Evolutionary conservation across 805 yeast genomes (phyloP).

Genomic region (Pichia sporocuriosa): DNA sequence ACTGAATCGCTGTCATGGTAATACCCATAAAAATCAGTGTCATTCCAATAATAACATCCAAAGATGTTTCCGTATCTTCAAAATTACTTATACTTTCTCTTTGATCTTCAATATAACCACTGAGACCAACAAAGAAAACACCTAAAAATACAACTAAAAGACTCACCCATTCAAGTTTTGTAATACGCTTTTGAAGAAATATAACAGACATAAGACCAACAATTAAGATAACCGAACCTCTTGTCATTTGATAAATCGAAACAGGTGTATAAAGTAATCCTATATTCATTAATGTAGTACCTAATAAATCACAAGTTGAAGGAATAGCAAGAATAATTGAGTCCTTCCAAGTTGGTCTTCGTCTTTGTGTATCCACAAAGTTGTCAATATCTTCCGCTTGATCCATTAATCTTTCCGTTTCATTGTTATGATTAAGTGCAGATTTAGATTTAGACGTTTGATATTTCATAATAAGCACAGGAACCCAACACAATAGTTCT

Average conservation of each 20-base stretch:
- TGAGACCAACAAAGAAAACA: constrained; percentile 63
- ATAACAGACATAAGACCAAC: constrained; percentile 66
- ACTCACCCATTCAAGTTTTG: constrained; percentile 62
- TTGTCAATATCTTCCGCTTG: not conserved
- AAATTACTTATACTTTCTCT: not conserved
- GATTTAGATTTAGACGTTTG: not conserved
- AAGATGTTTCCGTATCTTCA: constrained; percentile 1
- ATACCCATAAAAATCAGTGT: constrained; percentile 53
- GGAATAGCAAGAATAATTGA: constrained; percentile 47
- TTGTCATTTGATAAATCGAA: constrained; percentile 77
- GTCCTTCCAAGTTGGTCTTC: constrained; percentile 19
- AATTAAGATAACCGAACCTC: constrained; percentile 70
- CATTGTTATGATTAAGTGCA: constrained; percentile 4
- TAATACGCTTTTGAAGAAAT: constrained; percentile 49
- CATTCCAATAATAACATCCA: constrained; percentile 48
- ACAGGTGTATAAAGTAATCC: constrained; percentile 73
- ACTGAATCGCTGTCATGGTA: constrained; percentile 66
- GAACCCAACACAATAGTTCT: constrained; percentile 42
- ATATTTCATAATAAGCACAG: constrained; percentile 16
- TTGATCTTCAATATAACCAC: constrained; percentile 42
- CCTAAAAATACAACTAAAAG: constrained; percentile 61
- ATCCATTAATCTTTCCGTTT: constrained; percentile 2
- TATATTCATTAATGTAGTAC: constrained; percentile 70
- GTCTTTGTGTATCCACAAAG: constrained; percentile 1
- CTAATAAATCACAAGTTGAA: constrained; percentile 62